Evolutionary conservation across 2,329 filamentous ascomycete genomes (phyloP), one percentile per base, ranked within the genome.

Genomic region (Diplodia scrobiculata): DNA sequence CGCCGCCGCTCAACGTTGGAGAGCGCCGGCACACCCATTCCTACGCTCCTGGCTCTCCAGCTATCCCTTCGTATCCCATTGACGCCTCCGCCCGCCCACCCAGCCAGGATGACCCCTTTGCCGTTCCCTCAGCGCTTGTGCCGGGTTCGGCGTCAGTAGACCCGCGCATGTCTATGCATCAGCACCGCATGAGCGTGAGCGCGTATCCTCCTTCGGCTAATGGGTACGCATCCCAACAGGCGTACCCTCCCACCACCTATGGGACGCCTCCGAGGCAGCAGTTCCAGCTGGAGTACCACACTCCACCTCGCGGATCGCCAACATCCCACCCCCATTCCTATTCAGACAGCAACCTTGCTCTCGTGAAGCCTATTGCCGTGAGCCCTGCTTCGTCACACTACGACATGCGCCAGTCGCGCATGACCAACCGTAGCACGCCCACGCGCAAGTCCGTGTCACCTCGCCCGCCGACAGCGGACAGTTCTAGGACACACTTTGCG

Each of bases 381-480:
- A 84, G 79, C 52, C 83, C 83, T 14, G 76, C 73, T 58, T 66
- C 76, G 48, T 69, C 75, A 69, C 68, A 74, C 34, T 65, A 68
- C 2, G 70, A 74, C 21, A 75, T 72, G 51, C 69, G 82, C 66
- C 75, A 71, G 48, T 76, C 77, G 47, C 72, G 76, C 32, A 77
- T 71, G 75, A 83, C 69, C 76, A 76, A 70, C 73, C 80, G 69
- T 75, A 82, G 70, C 69, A 85, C 84, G 38, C 79, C 81, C 9
- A 3, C 34, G 13, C 86, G 90, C 63, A 93, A 93, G 75, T 92
- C 90, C 1, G 85, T 92, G 36, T 92, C 89, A 71, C 89, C 90
- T 2, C 84, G 85, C 1, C 89, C 90, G 17, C 77, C 78, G 0
- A 68, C 84, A 75, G 25, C 81, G 75, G 45, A 75, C 78, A 63